Conservation (phyloP, 768 basidiomycete species). For the Kwoniella sp. region DNA sequence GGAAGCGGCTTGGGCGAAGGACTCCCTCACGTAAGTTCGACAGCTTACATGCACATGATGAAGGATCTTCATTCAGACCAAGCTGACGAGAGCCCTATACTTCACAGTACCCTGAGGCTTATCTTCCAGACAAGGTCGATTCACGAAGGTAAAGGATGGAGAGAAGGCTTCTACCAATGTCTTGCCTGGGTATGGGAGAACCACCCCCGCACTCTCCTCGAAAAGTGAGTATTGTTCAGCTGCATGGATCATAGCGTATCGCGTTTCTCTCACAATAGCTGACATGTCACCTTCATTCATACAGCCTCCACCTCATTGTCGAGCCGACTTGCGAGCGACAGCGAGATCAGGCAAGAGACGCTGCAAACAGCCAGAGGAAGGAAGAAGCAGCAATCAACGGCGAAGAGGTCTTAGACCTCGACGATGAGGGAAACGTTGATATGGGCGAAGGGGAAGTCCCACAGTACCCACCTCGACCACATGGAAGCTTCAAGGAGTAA, state of each 20-base stretch:
- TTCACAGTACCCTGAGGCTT: constrained; percentile 62
- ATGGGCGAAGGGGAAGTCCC: constrained; percentile 21
- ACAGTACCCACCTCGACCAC: constrained; percentile 51
- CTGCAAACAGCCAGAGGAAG: constrained; percentile 3
- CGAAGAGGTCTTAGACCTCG: constrained; percentile 22
- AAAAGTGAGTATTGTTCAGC: constrained; percentile 56
- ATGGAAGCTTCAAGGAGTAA: constrained; percentile 74
- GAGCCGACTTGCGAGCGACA: constrained; percentile 58
- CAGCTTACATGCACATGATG: background rate
- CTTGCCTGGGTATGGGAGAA: constrained; percentile 71
- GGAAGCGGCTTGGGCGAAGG: constrained; percentile 63
- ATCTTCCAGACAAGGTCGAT: constrained; percentile 73
- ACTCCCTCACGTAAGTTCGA: constrained; percentile 56
- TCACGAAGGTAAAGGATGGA: constrained; percentile 66
- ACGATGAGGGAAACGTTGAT: constrained; percentile 32
- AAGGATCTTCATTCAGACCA: background rate
- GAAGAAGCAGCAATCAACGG: constrained; percentile 9
- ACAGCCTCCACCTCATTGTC: constrained; percentile 61
- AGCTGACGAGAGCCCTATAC: background rate
- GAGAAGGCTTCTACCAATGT: constrained; percentile 64
- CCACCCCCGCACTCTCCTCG: constrained; percentile 70
- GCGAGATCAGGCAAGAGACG: constrained; percentile 20
- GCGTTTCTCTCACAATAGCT: constrained; percentile 5
- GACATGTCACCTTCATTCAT: background rate
- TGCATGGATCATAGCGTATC: background rate